Evolutionary conservation across 305 asterid species (phyloP), one percentile per base, ranked within the genome.

Genomic region (Rubia balearica): DNA sequence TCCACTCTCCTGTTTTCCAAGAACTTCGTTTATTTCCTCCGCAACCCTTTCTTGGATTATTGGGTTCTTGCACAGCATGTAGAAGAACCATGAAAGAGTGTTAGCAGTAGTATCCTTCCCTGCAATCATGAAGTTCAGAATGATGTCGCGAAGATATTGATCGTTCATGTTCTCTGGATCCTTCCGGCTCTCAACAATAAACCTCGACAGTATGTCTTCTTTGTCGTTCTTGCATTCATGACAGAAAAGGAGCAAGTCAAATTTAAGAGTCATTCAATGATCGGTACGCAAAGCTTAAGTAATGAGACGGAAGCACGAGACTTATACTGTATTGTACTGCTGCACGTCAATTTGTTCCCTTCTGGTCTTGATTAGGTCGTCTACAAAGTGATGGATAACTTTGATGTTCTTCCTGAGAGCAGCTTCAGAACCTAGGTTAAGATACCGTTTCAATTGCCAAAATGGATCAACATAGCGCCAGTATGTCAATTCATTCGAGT

Each of bases 11-110:
- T 79, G 56, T 66, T 62, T 55, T 45, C 48, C 55, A 12, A 78
- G 38, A 3, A 78, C 69, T 36, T 72, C 30, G 38, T 33, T 66
- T n/a, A 88, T 70, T 81, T 90, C 90, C 56, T 71, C 79, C 5
- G 76, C 84, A 8, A 88, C 43, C 16, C 76, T 87, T 76, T 88
- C 89, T 73, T 83, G 94, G 75, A 87, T 81, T 12, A 73, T 1
- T 0, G 94, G 90, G 65, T 85, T 81, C 84, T 81, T 84, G 85
- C 91, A 85, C 8, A 90, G 82, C 64, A 78, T 65, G 59, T 84
- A 88, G 71, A 88, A 75, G 76, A 90, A 88, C 97, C 97, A 90
- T 60, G 94, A 83, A n/a, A 90, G 91, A 53, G 96, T 85, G 82
- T 84, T 87, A 10, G 96, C 91, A 1, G 92, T 85, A 14, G 84